Evolutionary conservation across 2,329 filamentous ascomycete species (phyloP).

Genomic region (Chaetomiaceae sp.): DNA sequence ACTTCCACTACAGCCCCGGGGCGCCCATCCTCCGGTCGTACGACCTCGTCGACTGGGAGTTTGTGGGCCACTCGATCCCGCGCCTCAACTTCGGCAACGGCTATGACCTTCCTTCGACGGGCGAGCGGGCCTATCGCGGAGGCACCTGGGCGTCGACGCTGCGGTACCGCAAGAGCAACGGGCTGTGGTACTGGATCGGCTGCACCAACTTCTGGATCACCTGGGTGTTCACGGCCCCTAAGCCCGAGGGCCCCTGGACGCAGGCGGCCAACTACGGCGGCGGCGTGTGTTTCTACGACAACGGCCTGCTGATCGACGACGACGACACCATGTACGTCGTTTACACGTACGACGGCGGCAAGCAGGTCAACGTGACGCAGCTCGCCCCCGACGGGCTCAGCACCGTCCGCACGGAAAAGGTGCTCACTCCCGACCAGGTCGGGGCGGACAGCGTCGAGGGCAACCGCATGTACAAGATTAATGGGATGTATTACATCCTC

Average conservation of each 20-base stretch:
- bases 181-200: constrained; percentile 8
- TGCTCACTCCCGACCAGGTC: not conserved
- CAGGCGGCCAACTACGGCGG: not conserved
- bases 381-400: constrained; percentile 7
- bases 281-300: constrained; percentile 7
- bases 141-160: constrained; percentile 12
- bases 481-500: constrained; percentile 5
- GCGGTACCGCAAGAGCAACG: constrained; percentile 6
- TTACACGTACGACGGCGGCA: not conserved
- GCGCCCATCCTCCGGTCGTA: constrained; percentile 9
- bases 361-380: constrained; percentile 11
- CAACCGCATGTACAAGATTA: constrained; percentile 12
- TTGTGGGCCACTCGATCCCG: constrained; percentile 7
- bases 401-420: constrained; percentile 1
- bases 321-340: constrained; percentile 11
- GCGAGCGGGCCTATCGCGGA: not conserved
- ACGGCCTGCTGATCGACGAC: constrained; percentile 9
- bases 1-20: constrained; percentile 11
- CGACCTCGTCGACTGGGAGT: constrained; percentile 11
- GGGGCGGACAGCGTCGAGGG: constrained; percentile 4
- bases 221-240: constrained; percentile 4
- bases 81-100: constrained; percentile 3
- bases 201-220: constrained; percentile 11
- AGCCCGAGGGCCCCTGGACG: constrained; percentile 3
- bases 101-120: constrained; percentile 2